These are phyloP conservation scores for Dentipellis fragilis DNA, from an alignment of 768 basidiomycete species.

Conservation along the genomic window DNA sequence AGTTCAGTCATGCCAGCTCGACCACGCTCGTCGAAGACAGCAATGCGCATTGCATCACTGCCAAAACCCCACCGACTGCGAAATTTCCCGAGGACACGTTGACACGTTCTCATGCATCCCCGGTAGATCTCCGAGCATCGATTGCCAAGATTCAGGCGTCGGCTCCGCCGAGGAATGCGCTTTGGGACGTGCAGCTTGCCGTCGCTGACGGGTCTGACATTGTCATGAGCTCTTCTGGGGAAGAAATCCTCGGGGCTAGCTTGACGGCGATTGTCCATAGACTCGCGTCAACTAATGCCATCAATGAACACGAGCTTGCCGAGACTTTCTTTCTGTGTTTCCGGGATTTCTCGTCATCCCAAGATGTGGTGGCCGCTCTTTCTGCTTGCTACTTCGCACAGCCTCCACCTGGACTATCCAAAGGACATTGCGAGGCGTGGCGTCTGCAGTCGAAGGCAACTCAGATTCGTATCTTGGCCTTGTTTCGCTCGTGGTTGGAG, in stretches of 20 bases:
- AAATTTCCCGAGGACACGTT: not conserved
- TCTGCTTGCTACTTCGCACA: conserved; percentile 9
- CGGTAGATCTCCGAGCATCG: not conserved
- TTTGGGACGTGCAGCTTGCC: not conserved
- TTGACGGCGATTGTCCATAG: not conserved
- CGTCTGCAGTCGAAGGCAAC: conserved; percentile 34
- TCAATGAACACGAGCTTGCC: conserved; percentile 23
- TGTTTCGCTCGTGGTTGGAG: conserved; percentile 1
- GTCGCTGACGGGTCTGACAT: not conserved
- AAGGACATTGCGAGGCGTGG: conserved; percentile 36
- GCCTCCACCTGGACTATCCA: conserved; percentile 19
- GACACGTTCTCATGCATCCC: too few species aligned
- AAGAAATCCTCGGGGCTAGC: not conserved
- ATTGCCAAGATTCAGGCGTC: not conserved
- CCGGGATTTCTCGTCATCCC: conserved; percentile 52
- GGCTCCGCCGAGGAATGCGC: not conserved
- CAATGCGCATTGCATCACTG: too few species aligned
- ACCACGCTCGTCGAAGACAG: not conserved
- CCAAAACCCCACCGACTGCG: not conserved
- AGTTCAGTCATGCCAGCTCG: not conserved
- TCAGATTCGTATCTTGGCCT: not conserved
- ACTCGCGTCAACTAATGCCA: not conserved
- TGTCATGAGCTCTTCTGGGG: not conserved
- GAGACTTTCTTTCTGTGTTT: conserved; percentile 62
- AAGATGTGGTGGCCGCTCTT: conserved; percentile 32